Evolutionary conservation across 805 yeast genomes (phyloP).

Genomic region (Kluyveromyces siamensis): DNA sequence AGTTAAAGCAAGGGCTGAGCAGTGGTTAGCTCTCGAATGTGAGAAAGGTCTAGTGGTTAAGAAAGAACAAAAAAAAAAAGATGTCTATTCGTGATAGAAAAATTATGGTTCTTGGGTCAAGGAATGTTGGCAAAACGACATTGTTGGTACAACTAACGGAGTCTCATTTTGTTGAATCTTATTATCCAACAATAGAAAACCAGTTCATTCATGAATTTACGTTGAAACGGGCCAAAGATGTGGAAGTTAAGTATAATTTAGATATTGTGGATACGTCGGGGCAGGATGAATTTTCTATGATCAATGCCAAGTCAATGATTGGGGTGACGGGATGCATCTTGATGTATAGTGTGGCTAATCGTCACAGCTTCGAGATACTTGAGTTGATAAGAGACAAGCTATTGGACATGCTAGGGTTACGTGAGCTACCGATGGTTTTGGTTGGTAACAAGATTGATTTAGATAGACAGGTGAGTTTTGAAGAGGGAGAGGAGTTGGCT

Average conservation of each 20-base stretch:
- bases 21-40: too few species aligned
- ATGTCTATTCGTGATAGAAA: conserved; percentile 34
- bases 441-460: conserved; percentile 32
- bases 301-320: conserved; percentile 68
- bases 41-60: too few species aligned
- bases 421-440: conserved; percentile 66
- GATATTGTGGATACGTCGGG: conserved; percentile 92
- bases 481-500: conserved; percentile 16
- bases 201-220: conserved; percentile 64
- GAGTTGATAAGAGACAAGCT: conserved; percentile 76
- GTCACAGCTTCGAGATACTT: conserved; percentile 69
- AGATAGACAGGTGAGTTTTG: conserved; percentile 8
- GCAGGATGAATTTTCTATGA: conserved; percentile 77
- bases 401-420: conserved; percentile 56
- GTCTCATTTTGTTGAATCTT: conserved; percentile 78
- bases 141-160: conserved; percentile 79
- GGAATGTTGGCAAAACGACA: conserved; percentile 84
- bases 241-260: conserved; percentile 29
- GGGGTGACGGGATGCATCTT: conserved; percentile 79
- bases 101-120: conserved; percentile 78
- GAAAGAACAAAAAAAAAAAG: too few species aligned
- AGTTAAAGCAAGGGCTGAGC: too few species aligned
- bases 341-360: conserved; percentile 72
- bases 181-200: conserved; percentile 87
- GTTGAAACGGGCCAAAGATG: conserved; percentile 65